Evolutionary conservation across 805 yeast species (phyloP).

Genomic region (Wickerhamomyces silvicola): DNA sequence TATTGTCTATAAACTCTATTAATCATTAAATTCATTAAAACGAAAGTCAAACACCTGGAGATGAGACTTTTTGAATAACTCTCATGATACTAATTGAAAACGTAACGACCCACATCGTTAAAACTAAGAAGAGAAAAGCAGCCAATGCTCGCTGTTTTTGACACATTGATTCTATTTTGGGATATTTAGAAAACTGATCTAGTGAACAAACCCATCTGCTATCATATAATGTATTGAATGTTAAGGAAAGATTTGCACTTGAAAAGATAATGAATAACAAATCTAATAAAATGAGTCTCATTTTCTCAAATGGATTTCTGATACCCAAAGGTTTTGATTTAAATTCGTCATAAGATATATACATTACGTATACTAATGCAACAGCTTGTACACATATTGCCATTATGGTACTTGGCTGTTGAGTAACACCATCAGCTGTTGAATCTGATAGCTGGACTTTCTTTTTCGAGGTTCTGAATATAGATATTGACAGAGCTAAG

Average conservation of each 20-base stretch:
- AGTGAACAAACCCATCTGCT: conserved; percentile 69
- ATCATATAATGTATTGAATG: conserved; percentile 80
- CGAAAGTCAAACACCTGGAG: not conserved
- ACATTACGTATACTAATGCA: conserved; percentile 70
- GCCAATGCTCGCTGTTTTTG: conserved; percentile 72
- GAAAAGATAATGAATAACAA: conserved; percentile 82
- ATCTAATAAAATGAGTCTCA: conserved; percentile 76
- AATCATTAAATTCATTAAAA: no score
- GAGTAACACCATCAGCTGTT: conserved; percentile 36
- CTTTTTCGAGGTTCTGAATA: conserved; percentile 36
- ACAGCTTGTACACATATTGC: conserved; percentile 78
- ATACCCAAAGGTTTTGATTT: conserved; percentile 88
- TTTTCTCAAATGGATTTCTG: conserved; percentile 76
- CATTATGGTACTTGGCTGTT: conserved; percentile 89
- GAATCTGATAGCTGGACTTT: conserved; percentile 10
- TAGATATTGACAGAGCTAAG: conserved; percentile 61
- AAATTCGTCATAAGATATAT: conserved; percentile 87
- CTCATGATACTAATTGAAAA: conserved; percentile 78
- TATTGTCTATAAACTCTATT: no score
- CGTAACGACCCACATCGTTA: conserved; percentile 79
- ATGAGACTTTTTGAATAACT: conserved; percentile 61
- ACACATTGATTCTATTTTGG: conserved; percentile 52
- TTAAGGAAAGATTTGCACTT: conserved; percentile 78
- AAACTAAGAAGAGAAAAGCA: conserved; percentile 67
- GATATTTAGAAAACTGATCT: conserved; percentile 18